These are phyloP conservation scores for Thamnidium elegans DNA, from an alignment of 192 early-diverging fungal species.

Conservation along the genomic window DNA sequence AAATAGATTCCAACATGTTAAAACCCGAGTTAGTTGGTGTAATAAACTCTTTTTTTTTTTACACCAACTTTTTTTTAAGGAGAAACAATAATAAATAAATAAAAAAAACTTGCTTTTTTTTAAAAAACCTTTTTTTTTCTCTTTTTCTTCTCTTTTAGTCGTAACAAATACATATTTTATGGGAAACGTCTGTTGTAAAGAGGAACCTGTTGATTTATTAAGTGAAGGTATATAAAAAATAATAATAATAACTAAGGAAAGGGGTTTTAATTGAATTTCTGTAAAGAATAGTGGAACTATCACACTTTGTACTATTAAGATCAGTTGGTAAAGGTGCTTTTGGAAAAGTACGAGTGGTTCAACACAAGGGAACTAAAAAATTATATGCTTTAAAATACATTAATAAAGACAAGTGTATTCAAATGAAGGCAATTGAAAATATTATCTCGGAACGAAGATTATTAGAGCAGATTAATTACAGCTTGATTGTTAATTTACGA, in stretches of 20 bases:
- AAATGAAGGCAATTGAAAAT: slow-evolving; percentile 84
- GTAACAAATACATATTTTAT: slow-evolving; percentile 12
- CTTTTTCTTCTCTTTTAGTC: neutral
- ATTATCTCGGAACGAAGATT: slow-evolving; percentile 86
- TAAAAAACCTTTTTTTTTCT: neutral
- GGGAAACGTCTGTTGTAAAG: slow-evolving; percentile 51
- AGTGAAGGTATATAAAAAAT: slow-evolving; percentile 56
- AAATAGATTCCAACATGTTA: too few relatives aligned
- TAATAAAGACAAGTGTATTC: slow-evolving; percentile 89
- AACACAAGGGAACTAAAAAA: slow-evolving; percentile 77
- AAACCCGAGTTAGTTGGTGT: too few relatives aligned
- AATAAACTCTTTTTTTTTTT: too few relatives aligned
- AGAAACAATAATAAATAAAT: too few relatives aligned
- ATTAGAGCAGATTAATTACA: slow-evolving; percentile 82
- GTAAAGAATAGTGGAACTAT: slow-evolving; percentile 34
- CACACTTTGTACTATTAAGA: slow-evolving; percentile 85
- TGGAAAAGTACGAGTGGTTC: slow-evolving; percentile 91
- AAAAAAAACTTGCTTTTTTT: too few relatives aligned
- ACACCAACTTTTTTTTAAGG: too few relatives aligned
- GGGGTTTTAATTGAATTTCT: neutral
- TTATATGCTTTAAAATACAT: slow-evolving; percentile 95
- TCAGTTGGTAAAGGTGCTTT: slow-evolving; percentile 94
- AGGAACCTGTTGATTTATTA: slow-evolving; percentile 68
- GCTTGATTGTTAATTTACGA: slow-evolving; percentile 84
- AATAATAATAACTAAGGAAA: neutral